Evolutionary conservation across 1,139 yeast genomes (phyloP).

Genomic region (Yamadazyma blattariae): DNA sequence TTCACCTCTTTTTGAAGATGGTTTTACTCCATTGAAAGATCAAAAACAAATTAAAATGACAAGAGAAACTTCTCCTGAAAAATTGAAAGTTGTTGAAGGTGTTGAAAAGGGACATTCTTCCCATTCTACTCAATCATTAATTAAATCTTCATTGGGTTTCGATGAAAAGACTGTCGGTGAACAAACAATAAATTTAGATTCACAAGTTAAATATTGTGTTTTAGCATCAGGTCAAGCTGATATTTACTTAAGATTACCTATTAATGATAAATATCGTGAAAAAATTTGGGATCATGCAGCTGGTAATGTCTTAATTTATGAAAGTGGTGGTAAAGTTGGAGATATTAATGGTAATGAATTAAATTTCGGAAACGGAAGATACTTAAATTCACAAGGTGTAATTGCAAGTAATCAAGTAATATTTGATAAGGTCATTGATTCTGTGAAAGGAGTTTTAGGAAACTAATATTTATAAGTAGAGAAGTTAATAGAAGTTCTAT

Average conservation of each 20-base stretch:
- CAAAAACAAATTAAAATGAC: constrained; percentile 43
- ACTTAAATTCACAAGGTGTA: constrained; percentile 80
- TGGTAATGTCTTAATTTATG: constrained; percentile 80
- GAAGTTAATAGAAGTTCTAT: too few species aligned
- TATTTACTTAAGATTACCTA: constrained; percentile 84
- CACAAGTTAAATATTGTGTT: constrained; percentile 94
- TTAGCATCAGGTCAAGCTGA: constrained; percentile 92
- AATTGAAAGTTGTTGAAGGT: constrained; percentile 82
- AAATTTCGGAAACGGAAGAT: constrained; percentile 86
- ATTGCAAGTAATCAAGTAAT: constrained; percentile 75
- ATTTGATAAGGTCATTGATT: constrained; percentile 60
- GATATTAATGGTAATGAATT: constrained; percentile 75
- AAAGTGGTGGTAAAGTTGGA: constrained; percentile 89
- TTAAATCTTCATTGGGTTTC: constrained; percentile 60
- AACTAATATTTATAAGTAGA: too few species aligned
- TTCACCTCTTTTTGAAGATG: constrained; percentile 35
- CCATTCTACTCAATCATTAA: constrained; percentile 78
- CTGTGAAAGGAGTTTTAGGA: constrained; percentile 37
- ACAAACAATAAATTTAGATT: constrained; percentile 73
- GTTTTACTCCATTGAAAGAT: constrained; percentile 34
- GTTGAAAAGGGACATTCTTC: constrained; percentile 97
- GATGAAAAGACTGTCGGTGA: constrained; percentile 38
- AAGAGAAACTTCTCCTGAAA: constrained; percentile 36
- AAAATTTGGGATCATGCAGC: constrained; percentile 99
- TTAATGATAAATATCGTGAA: constrained; percentile 72